phyloP scores from a whole-genome alignment of 805 yeast species.

The Wickerhamomyces pijperi region DNA sequence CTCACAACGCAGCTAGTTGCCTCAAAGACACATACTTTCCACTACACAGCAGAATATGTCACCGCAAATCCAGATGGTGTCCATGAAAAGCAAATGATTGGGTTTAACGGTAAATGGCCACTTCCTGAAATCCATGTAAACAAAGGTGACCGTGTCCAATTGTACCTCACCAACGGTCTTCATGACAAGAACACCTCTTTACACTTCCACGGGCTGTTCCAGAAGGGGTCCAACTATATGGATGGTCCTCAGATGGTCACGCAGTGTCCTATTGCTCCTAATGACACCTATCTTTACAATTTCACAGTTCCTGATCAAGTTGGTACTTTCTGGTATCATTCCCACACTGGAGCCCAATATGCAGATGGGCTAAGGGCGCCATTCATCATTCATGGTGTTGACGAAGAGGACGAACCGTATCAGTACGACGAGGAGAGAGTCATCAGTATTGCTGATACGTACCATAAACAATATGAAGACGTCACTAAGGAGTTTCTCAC shows the following conservation, averaged over 20 bases:
- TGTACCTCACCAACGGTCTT: conserved; percentile 55
- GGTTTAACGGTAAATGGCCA: conserved; percentile 67
- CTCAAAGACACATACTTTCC: conserved; percentile 39
- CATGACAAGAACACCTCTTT: conserved; percentile 41
- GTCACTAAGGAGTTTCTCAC: conserved; percentile 39
- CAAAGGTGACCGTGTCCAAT: conserved; percentile 49
- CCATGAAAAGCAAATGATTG: conserved; percentile 43
- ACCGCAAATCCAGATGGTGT: conserved; percentile 59
- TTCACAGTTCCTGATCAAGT: conserved; percentile 57
- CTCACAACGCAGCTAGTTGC: conserved; percentile 2
- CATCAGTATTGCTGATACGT: conserved; percentile 51
- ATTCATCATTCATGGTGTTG: conserved; percentile 48
- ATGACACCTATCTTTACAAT: conserved; percentile 55
- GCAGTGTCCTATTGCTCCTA: conserved; percentile 70
- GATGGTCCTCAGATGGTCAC: conserved; percentile 77
- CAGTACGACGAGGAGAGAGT: conserved; percentile 51
- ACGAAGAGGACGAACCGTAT: conserved; percentile 34
- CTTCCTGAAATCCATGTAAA: conserved; percentile 55
- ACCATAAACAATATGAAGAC: conserved; percentile 40
- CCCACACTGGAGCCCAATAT: conserved; percentile 68
- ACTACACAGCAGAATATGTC: conserved; percentile 48
- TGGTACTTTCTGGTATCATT: conserved; percentile 82
- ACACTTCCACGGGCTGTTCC: conserved; percentile 75
- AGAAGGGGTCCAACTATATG: conserved; percentile 48
- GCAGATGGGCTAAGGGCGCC: conserved; percentile 70